A percentile compares a stretch with the other conserved stretches of the same genome.
Evolutionary conservation across 228 moss, liverwort and hornwort genomes (phyloP).

Genomic region (Sphagnum magellanicum): DNA sequence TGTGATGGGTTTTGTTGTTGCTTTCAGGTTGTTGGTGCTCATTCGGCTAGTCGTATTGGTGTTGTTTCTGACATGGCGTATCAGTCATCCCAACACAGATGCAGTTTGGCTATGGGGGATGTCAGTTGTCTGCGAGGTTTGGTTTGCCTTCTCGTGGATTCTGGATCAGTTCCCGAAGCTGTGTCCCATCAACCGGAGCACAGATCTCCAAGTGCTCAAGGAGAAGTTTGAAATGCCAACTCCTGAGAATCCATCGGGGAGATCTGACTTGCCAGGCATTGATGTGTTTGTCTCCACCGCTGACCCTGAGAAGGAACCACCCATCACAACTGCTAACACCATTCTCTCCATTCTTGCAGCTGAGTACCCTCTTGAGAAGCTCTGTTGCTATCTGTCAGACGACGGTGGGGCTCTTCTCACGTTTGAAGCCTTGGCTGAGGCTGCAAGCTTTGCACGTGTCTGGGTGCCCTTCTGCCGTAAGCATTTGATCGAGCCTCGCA

Average conservation of each 20-base stretch:
- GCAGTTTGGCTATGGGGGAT: slow-evolving; percentile 61
- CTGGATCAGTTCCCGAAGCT: slow-evolving; percentile 62
- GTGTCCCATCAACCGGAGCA: slow-evolving; percentile 49
- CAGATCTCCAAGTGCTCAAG: slow-evolving; percentile 43
- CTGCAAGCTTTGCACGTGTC: slow-evolving; percentile 71
- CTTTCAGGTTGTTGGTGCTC: slow-evolving; percentile 36
- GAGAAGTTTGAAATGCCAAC: slow-evolving; percentile 58
- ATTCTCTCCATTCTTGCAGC: slow-evolving; percentile 68
- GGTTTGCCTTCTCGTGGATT: slow-evolving; percentile 77
- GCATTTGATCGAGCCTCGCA: slow-evolving; percentile 74
- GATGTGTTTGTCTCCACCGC: slow-evolving; percentile 82
- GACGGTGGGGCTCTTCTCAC: slow-evolving; percentile 80
- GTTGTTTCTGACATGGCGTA: slow-evolving; percentile 40
- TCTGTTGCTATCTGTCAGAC: slow-evolving; percentile 75
- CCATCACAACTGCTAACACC: slow-evolving; percentile 72
- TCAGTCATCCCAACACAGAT: slow-evolving; percentile 38
- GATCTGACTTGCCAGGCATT: slow-evolving; percentile 62
- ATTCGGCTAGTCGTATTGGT: slow-evolving; percentile 42
- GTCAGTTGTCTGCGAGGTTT: slow-evolving; percentile 58
- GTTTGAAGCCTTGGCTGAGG: slow-evolving; percentile 76
- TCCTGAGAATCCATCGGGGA: slow-evolving; percentile 41
- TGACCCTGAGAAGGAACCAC: slow-evolving; percentile 84
- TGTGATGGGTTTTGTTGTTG: not conserved
- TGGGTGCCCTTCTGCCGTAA: slow-evolving; percentile 86
- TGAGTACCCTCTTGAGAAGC: slow-evolving; percentile 66